phyloP scores from a whole-genome alignment of 371 early-diverging fungal genomes.

The Mucor irregularis region DNA sequence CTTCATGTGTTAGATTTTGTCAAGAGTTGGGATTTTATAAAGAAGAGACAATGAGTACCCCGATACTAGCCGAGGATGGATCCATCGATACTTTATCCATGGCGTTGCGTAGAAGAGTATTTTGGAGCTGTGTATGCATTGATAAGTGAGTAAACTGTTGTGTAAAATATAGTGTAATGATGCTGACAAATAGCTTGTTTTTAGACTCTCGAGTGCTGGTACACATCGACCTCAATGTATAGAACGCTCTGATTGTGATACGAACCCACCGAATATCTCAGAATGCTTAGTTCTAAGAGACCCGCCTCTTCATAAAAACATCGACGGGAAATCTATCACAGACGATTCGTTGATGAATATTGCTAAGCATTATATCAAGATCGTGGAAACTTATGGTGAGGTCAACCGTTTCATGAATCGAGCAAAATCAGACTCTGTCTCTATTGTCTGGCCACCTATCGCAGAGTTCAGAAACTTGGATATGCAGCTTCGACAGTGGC shows the following conservation, averaged over 20 bases:
- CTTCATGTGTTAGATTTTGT: constrained; percentile 60
- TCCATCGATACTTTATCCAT: constrained; percentile 49
- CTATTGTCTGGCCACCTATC: constrained; percentile 51
- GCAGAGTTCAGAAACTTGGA: constrained; percentile 54
- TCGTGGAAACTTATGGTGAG: constrained; percentile 44
- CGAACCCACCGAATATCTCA: constrained; percentile 48
- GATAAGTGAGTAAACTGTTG: constrained; percentile 33
- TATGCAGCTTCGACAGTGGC: constrained; percentile 41
- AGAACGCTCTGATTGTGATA: constrained; percentile 55
- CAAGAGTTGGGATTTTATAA: constrained; percentile 61
- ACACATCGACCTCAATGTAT: constrained; percentile 61
- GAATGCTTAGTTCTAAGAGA: constrained; percentile 46
- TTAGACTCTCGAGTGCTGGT: constrained; percentile 47
- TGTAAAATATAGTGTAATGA: neutral
- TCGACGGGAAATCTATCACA: constrained; percentile 19
- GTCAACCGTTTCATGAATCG: constrained; percentile 54
- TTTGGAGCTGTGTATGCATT: constrained; percentile 59
- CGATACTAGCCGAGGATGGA: constrained; percentile 40
- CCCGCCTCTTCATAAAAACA: constrained; percentile 20
- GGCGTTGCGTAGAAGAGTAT: constrained; percentile 53
- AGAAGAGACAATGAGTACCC: constrained; percentile 45
- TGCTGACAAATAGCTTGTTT: neutral
- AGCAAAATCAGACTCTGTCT: constrained; percentile 36
- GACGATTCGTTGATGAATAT: constrained; percentile 40
- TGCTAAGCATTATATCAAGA: constrained; percentile 29